Conservation (phyloP, 2,329 filamentous ascomycete species). For the Ceratocystis papillata region DNA sequence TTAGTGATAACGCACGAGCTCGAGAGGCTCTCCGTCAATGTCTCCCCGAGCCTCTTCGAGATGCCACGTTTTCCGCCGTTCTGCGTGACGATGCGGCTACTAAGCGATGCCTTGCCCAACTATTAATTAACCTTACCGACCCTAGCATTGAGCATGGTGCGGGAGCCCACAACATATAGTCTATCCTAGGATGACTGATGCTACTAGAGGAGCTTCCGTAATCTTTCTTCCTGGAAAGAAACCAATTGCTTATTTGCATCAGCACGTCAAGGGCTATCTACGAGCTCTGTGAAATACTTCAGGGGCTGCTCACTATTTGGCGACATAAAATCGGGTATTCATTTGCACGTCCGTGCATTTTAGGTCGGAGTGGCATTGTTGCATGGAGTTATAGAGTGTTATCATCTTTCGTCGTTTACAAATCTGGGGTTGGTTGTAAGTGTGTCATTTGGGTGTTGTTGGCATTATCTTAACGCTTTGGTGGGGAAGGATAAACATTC, state of each 20-base stretch:
- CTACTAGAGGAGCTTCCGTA: background rate
- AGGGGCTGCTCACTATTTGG: background rate
- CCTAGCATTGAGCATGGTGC: slow-evolving; percentile 51
- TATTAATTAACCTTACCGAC: slow-evolving; percentile 91
- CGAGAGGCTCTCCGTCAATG: slow-evolving; percentile 92
- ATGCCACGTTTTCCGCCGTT: slow-evolving; percentile 93
- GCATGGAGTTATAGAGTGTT: background rate
- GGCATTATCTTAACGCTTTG: background rate
- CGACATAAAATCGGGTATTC: slow-evolving; percentile 1
- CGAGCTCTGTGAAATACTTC: background rate
- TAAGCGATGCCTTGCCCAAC: slow-evolving; percentile 92
- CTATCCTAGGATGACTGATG: background rate
- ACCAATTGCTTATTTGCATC: background rate
- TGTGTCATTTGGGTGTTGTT: slow-evolving; percentile 1
- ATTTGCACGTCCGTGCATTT: background rate
- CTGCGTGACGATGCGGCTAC: slow-evolving; percentile 94
- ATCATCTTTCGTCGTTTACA: background rate
- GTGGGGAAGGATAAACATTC: background rate
- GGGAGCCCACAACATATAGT: slow-evolving; percentile 26
- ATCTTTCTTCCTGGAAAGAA: background rate
- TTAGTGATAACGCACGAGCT: slow-evolving; percentile 92
- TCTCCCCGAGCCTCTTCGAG: slow-evolving; percentile 93
- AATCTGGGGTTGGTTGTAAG: background rate
- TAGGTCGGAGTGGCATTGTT: background rate
- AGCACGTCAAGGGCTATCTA: background rate